Conservation (phyloP, 805 yeast genomes). For the Candida alai region DNA sequence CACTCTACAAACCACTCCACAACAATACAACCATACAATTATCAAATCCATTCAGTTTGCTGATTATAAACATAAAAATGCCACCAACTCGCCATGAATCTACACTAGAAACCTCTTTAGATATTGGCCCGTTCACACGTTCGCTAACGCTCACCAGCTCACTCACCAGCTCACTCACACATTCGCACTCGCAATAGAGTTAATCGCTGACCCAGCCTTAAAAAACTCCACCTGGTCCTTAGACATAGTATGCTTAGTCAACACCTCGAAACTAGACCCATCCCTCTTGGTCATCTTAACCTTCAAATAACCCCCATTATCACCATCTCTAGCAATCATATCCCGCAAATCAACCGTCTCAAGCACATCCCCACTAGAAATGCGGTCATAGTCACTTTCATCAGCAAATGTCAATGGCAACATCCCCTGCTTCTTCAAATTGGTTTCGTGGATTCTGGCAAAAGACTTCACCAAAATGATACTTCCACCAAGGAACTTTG, state of each 20-base stretch:
- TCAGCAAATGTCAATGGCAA: conserved; percentile 89
- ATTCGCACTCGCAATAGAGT: conserved; percentile 70
- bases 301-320: conserved; percentile 78
- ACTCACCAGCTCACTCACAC: too few species aligned
- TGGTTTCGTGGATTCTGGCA: conserved; percentile 98
- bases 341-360: conserved; percentile 73
- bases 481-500: conserved; percentile 89
- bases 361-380: conserved; percentile 72
- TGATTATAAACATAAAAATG: too few species aligned
- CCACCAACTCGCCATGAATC: too few species aligned
- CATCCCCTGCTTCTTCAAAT: conserved; percentile 97
- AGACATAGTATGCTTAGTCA: conserved; percentile 93
- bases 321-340: conserved; percentile 74
- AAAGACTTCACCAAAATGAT: conserved; percentile 88
- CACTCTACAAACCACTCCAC: too few species aligned
- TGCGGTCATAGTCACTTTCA: conserved; percentile 81
- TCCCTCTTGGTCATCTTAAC: conserved; percentile 62
- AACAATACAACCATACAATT: too few species aligned
- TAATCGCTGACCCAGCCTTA: conserved; percentile 96
- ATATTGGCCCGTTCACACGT: too few species aligned
- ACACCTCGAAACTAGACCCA: conserved; percentile 67
- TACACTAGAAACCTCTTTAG: too few species aligned
- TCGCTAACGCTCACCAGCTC: too few species aligned
- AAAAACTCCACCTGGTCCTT: conserved; percentile 93
- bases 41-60: too few species aligned